Evolutionary conservation across 768 basidiomycete genomes (phyloP), one percentile per base, ranked within the genome.

Genomic region (Holtermanniella nyarrowii): DNA sequence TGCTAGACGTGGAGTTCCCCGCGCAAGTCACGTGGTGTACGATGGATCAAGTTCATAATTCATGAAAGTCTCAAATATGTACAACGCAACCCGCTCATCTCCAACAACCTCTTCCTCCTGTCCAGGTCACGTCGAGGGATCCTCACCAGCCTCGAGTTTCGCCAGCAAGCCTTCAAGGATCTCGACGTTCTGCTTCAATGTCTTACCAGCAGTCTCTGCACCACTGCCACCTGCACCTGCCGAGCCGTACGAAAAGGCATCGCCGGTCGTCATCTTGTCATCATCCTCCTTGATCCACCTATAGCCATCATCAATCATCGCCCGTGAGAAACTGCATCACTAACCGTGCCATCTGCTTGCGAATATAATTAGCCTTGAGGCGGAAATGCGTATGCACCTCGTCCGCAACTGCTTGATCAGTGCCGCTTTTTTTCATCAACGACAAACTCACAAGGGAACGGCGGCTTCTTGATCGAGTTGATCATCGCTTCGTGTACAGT

Each of bases 371-470:
- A 0, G 86, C 82, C 64, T 96, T 96, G 52, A 95, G 73, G 16
- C 85, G 78, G 75, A 88, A 96, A 72, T 96, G 91, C 0, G 88
- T 91, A 26, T 79, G 82, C 63, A 96, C 84, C 50, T 93, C 79
- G 53, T 89, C 86, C 25, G 74, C 81, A 64, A 89, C 95, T 48
- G 86, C 7, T 26, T 40, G 3, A 3, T 42, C 18, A 24, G 14
- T 13, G 42, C 14, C 27, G 5, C 14, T 16, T 3, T 11, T 2
- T 22, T 49, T 7, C 23, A 44, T 23, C 5, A 18, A 25, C 16
- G 16, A 25, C 22, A 0, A 13, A 50, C 66, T 52, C 43, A 70
- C 63, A 68, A 27, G 59, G 62, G 23, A 39, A 47, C 26, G 66
- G 63, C 0, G 66, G 66, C 18, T 42, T 41, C 40, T 54, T 62